phyloP scores from a whole-genome alignment of 352 stramenopile genomes.

The Pythium brassicae region DNA sequence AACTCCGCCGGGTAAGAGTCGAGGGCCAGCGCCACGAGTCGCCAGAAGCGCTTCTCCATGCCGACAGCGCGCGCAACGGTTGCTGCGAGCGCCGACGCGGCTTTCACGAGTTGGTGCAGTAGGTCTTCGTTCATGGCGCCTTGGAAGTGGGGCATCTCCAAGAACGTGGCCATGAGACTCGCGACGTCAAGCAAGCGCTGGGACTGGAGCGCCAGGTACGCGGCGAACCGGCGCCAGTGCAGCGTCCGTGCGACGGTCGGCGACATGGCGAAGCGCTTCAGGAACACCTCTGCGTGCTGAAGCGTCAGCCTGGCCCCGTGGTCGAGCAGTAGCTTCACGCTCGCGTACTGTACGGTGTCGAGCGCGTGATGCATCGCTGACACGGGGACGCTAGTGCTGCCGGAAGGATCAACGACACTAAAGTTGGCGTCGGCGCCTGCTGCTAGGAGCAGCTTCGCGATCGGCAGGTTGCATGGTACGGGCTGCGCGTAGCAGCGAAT shows the following conservation, averaged over 20 bases:
- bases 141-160: constrained; percentile 25
- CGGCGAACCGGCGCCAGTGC: constrained; percentile 33
- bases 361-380: constrained; percentile 38
- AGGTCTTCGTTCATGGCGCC: constrained; percentile 37
- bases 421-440: constrained; percentile 27
- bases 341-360: constrained; percentile 25
- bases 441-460: constrained; percentile 33
- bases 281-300: constrained; percentile 25
- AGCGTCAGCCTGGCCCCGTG: constrained; percentile 30
- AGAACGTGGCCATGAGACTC: constrained; percentile 34
- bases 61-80: constrained; percentile 28
- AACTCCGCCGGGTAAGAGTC: constrained; percentile 27
- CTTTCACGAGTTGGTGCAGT: constrained; percentile 34
- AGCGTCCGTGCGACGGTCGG: background rate
- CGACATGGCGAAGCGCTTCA: constrained; percentile 20
- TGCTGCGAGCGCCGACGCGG: constrained; percentile 26
- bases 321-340: constrained; percentile 37
- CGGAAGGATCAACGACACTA: background rate
- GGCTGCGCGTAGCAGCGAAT: constrained; percentile 32
- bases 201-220: constrained; percentile 23
- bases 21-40: constrained; percentile 26
- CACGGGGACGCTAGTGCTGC: background rate
- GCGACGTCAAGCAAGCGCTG: constrained; percentile 38
- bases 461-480: constrained; percentile 32
- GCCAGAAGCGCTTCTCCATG: constrained; percentile 41